phyloP scores from a whole-genome alignment of 139 green algal genomes.

The Ettlia oleoabundans region DNA sequence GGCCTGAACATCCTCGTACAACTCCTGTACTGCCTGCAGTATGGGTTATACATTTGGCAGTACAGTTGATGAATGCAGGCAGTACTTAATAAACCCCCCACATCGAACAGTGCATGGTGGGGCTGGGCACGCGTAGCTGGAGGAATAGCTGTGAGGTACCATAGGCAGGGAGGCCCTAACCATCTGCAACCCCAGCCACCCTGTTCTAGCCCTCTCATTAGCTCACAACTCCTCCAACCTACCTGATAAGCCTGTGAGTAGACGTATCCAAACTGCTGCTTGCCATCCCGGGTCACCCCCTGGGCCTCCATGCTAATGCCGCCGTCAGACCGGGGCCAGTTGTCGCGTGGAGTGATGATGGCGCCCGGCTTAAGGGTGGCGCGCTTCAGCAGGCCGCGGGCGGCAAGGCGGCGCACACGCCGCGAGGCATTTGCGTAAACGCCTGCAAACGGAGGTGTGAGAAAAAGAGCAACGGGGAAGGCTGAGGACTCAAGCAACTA shows the following conservation, averaged over 20 bases:
- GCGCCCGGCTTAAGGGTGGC: slow-evolving; percentile 53
- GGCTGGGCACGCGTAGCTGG: too few species aligned
- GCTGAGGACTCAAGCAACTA: not conserved
- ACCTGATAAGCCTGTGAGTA: slow-evolving; percentile 67
- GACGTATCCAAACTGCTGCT: slow-evolving; percentile 64
- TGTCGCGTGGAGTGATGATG: slow-evolving; percentile 70
- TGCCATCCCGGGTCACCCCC: slow-evolving; percentile 37
- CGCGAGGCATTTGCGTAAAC: slow-evolving; percentile 24
- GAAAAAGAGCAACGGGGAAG: not conserved
- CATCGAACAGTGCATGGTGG: too few species aligned
- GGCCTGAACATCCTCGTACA: slow-evolving; percentile 57
- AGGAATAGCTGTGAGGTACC: too few species aligned
- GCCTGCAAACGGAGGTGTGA: not conserved
- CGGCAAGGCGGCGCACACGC: slow-evolving; percentile 39
- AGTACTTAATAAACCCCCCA: not conserved
- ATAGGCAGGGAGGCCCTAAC: too few species aligned
- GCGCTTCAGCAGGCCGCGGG: slow-evolving; percentile 51
- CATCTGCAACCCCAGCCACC: too few species aligned
- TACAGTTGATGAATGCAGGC: not conserved
- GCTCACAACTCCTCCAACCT: not conserved
- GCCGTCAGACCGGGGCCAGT: slow-evolving; percentile 64
- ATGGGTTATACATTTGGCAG: not conserved
- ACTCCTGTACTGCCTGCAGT: slow-evolving; percentile 19
- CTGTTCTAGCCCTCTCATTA: not conserved
- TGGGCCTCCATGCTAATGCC: slow-evolving; percentile 52